Base-by-base conservation (phyloP, 2,329 filamentous ascomycete genomes). In the Diplodia corticola region DNA sequence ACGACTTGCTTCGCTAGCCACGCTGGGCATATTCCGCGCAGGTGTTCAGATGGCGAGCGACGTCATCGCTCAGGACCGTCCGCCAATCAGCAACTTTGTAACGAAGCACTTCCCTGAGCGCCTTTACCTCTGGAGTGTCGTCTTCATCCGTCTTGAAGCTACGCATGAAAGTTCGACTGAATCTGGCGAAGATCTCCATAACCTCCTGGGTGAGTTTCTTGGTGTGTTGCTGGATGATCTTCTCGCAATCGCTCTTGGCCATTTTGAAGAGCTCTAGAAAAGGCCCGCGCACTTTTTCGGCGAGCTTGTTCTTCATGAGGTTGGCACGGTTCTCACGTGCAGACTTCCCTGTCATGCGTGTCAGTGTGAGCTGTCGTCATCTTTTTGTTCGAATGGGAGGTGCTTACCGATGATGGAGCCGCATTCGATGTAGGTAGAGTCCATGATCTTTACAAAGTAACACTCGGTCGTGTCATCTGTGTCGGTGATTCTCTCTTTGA, bases 141-240 rank as follows among this genome's bases (percentile, higher is more conserved):
- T 64, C 67, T 13, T 53, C 26, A 5, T 66, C 69, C 6, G 67
- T 67, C n/a, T 54, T 54, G 65, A 59, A 69, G 35, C 68, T 64
- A 5, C 17, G 49, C 22, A 51, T 55, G 55, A 70, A 67, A 7
- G 67, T 65, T 17, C 53, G 59, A 6, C 59, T 65, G 24, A 59
- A 63, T 2, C 35, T 12, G 17, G n/a, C 20, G 50, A 70, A 69
- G 1, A 68, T 64, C 6, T 2, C 37, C 24, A 67, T 30, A 4
- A 64, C 22, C 12, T 67, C 55, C 0, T 40, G 5, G 9, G 20
- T 44, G 9, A 59, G 17, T 2, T 30, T 12, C 12, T 26, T 44
- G n/a, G 13, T 0, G 54, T 59, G 54, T 0, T 40, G 6, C 9
- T 59, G 40, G 26, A 63, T 17, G n/a, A 44, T 22, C 10, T 44